A percentile compares a stretch with the other conserved stretches of the same genome.
Evolutionary conservation across 2,329 filamentous ascomycete genomes (phyloP).

Genomic region (Beauveria asiatica): DNA sequence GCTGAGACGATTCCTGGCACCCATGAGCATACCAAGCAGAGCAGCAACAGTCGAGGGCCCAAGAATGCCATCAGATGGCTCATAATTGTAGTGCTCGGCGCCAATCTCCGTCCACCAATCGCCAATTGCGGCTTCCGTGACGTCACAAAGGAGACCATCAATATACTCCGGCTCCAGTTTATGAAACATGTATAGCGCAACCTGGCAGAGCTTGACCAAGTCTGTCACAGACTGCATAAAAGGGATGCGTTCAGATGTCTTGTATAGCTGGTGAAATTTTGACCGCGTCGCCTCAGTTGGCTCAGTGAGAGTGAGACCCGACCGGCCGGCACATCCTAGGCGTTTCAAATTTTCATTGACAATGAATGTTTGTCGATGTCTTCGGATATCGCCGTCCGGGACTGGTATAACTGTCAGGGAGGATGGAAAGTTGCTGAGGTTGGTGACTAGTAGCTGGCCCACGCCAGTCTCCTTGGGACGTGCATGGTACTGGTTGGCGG

Average conservation of each 20-base stretch:
- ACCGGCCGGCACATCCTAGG: constrained; percentile 81
- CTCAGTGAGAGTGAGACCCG: constrained; percentile 70
- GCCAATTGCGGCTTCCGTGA: constrained; percentile 80
- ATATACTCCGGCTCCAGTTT: constrained; percentile 82
- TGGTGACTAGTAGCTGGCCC: constrained; percentile 88
- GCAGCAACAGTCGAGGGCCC: constrained; percentile 88
- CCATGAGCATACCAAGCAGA: constrained; percentile 78
- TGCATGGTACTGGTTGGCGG: constrained; percentile 77
- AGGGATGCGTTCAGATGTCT: constrained; percentile 72
- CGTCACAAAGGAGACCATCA: constrained; percentile 85
- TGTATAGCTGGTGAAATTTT: constrained; percentile 88
- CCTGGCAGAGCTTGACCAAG: constrained; percentile 83
- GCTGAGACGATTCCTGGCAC: constrained; percentile 80
- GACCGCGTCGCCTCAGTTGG: constrained; percentile 76
- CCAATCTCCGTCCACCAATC: constrained; percentile 97
- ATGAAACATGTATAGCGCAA: constrained; percentile 79
- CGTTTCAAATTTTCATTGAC: constrained; percentile 93
- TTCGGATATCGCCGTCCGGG: constrained; percentile 74
- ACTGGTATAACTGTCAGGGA: constrained; percentile 86
- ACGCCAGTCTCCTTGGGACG: constrained; percentile 71
- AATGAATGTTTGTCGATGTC: constrained; percentile 75
- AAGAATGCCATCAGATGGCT: constrained; percentile 85
- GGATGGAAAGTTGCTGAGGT: constrained; percentile 85
- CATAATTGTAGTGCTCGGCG: constrained; percentile 82
- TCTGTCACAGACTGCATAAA: constrained; percentile 75